Evolutionary conservation across 2,329 filamentous ascomycete genomes (phyloP), one percentile per base, ranked within the genome.

Genomic region (Pseudomassariella vexata): DNA sequence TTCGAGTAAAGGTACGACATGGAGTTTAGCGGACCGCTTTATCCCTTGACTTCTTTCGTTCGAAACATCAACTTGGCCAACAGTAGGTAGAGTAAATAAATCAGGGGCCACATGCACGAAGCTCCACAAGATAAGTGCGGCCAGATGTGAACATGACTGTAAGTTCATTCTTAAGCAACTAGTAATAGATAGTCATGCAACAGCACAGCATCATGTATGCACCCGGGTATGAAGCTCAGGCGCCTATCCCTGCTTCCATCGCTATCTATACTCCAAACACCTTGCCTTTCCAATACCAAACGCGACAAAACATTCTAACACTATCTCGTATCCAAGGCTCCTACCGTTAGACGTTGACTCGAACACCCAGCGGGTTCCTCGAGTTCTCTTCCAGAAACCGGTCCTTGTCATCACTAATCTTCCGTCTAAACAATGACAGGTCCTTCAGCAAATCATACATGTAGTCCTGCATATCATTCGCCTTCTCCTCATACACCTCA

Each of bases 1-100:
- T n/a, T n/a, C n/a, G n/a, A n/a, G n/a, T n/a, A n/a, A n/a, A 82
- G 79, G 82, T 88, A 88, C 44, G 84, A 90, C 51, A 82, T 89
- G 71, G 80, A 86, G 19, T 89, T 85, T 46, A 66, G 66, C 17
- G 82, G 84, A 0, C 70, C 74, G 0, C 72, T 87, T 21, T 87
- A 80, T 59, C 70, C 81, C 3, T 53, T 72, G 28, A 66, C 65
- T 19, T 62, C 63, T 6, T 83, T 84, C 49, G 65, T 76, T 15
- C 60, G 67, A 19, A 56, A 50, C 35, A 44, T 66, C 47, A 38
- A 25, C 24, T 31, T 23, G 15, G 17, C 10, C 11, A 21, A 16
- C n/a, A 18, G 16, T 11, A 28, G n/a, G 11, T 12, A 17, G 14
- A 24, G 38, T 25, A 31, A 39, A 11, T 7, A 14, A n/a, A n/a